Base-by-base conservation (phyloP, 805 yeast species). In the Metschnikowia dekortorum region DNA sequence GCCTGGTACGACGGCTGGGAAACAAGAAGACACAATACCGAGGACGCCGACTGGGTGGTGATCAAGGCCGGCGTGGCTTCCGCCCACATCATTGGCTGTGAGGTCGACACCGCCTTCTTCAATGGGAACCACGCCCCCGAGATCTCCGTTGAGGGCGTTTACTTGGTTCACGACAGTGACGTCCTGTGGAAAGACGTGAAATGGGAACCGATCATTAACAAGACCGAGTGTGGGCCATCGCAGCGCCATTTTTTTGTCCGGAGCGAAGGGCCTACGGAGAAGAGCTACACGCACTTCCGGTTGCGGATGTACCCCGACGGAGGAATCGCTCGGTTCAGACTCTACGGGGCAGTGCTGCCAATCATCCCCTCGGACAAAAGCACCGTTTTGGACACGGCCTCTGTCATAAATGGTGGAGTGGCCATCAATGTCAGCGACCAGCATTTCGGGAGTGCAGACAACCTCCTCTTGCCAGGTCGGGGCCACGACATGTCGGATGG, bases 1-100 rank as follows among this genome's bases (percentile, higher is more conserved):
- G 96, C 96, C 4, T 92, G 97, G 97, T 92, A 89, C 65, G 99
- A 92, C 59, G 99, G 99, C 22, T 92, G 98, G 98, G 98, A 92
- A 69, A 92, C 98, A 10, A 79, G 97, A 65, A 80, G 99, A 69
- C 99, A 92, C 74, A 92, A 92, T 67, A 70, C 81, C 1, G 87
- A 75, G 49, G 89, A 82, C 49, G 86, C 87, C 39, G 99, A 92
- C 64, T 92, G 94, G 89, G 97, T 88, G 16, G 74, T 88, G 30
- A 70, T 91, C 66, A 79, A 81, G 64, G 74, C 89, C 66, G 98
- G 98, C 16, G 97, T 91, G 18, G 73, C 87, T 2, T 76, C 86
- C 30, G 97, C 97, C 1, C 76, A 76, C 43, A 66, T 92, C 50
- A 76, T 87, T 44, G 99, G 91, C 10, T 82, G 86, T 61, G 97